Percentiles rank a stretch among this genome's conserved stretches.
Evolutionary conservation across 2,329 filamentous ascomycete genomes (phyloP).

Genomic region (Fusarium sterilihyphosum): DNA sequence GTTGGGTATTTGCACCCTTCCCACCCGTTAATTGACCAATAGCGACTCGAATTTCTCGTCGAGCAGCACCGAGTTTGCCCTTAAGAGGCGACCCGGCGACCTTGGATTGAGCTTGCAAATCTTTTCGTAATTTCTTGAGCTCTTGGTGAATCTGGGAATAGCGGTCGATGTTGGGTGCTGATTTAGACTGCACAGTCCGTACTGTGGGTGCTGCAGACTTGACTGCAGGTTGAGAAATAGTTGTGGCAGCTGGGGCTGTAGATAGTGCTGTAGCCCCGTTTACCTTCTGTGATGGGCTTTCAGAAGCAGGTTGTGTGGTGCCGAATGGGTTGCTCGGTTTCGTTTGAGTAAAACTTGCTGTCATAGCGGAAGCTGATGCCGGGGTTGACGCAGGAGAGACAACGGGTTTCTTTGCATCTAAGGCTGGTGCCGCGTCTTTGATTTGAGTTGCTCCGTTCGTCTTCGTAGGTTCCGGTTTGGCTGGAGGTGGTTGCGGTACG

Average conservation of each 20-base stretch:
- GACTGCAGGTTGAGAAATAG: not conserved
- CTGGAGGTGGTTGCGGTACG: conserved; percentile 37
- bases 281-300: conserved; percentile 29
- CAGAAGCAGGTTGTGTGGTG: conserved; percentile 20
- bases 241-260: not conserved
- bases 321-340: conserved; percentile 41
- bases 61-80: conserved; percentile 74
- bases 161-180: conserved; percentile 49
- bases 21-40: conserved; percentile 78
- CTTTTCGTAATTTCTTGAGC: conserved; percentile 74
- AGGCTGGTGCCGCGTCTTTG: conserved; percentile 32
- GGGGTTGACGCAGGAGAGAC: conserved; percentile 15
- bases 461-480: conserved; percentile 35
- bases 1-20: conserved; percentile 65
- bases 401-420: conserved; percentile 33
- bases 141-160: conserved; percentile 71
- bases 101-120: conserved; percentile 66
- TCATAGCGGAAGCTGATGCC: conserved; percentile 21
- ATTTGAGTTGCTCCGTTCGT: conserved; percentile 36
- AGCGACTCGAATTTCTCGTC: conserved; percentile 75
- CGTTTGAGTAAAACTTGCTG: conserved; percentile 34
- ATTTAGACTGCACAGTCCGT: conserved; percentile 11
- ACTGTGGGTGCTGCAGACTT: conserved; percentile 24
- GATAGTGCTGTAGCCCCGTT: conserved; percentile 18
- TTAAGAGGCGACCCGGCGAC: conserved; percentile 62